A percentile compares a stretch with the other conserved stretches of the same genome.
Evolutionary conservation across 2,329 filamentous ascomycete genomes (phyloP).

Genomic region (Hypoxylon sp.): DNA sequence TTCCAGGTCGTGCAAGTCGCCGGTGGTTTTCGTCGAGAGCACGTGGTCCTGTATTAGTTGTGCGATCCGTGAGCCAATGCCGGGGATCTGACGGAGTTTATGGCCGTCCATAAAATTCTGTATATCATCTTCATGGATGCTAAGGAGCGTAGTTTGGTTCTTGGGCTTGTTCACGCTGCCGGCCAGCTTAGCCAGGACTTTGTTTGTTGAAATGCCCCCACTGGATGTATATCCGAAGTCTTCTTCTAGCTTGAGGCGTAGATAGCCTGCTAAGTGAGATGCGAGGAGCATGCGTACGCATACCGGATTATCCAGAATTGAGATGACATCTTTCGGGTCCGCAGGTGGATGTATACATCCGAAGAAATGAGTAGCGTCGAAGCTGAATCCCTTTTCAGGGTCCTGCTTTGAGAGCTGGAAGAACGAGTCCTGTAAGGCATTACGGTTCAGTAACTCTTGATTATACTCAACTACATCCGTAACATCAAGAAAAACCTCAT

Average conservation of each 20-base stretch:
- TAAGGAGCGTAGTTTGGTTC: slow-evolving; percentile 86
- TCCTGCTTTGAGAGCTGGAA: slow-evolving; percentile 82
- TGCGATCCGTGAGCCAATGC: slow-evolving; percentile 85
- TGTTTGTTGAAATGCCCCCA: slow-evolving; percentile 89
- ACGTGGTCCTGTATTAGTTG: slow-evolving; percentile 76
- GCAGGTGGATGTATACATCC: slow-evolving; percentile 67
- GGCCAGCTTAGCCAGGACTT: slow-evolving; percentile 86
- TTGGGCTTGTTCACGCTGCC: slow-evolving; percentile 89
- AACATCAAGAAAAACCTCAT: slow-evolving; percentile 90
- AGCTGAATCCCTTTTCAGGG: slow-evolving; percentile 84
- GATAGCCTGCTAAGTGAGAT: slow-evolving; percentile 83
- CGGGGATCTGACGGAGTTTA: slow-evolving; percentile 84
- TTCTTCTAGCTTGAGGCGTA: slow-evolving; percentile 80
- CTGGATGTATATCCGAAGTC: slow-evolving; percentile 89
- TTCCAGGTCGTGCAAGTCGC: slow-evolving; percentile 57
- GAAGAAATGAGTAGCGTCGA: slow-evolving; percentile 77
- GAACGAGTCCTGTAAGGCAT: slow-evolving; percentile 77
- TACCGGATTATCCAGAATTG: slow-evolving; percentile 56
- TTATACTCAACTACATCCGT: slow-evolving; percentile 92
- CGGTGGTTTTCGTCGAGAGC: slow-evolving; percentile 51
- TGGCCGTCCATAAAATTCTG: slow-evolving; percentile 80
- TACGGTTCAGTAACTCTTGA: slow-evolving; percentile 75
- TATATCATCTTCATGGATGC: slow-evolving; percentile 71
- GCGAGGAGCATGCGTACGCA: slow-evolving; percentile 78
- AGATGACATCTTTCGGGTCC: slow-evolving; percentile 43